Percentiles rank a stretch among this genome's conserved stretches.
These are phyloP conservation scores for Usnea hakonensis DNA, from an alignment of 495 filamentous ascomycete genomes.

Conservation along the genomic window DNA sequence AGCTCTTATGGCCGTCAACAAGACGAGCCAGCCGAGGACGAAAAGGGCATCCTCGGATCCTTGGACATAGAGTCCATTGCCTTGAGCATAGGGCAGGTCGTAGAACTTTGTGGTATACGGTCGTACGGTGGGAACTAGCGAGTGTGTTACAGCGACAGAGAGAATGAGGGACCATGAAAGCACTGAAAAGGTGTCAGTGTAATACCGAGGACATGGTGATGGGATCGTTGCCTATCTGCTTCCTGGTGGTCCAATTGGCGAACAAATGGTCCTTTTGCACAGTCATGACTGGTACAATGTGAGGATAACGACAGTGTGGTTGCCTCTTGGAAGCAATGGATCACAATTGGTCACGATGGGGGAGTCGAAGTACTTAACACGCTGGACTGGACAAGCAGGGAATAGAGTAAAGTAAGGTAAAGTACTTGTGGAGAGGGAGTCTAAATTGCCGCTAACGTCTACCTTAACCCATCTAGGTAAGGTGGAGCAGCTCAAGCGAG, in stretches of 20 bases:
- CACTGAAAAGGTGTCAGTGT: slow-evolving; percentile 38
- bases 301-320: slow-evolving; percentile 15
- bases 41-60: slow-evolving; percentile 75
- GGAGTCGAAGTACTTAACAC: not conserved
- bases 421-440: too few relatives aligned
- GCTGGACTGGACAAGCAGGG: not conserved
- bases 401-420: too few relatives aligned
- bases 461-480: too few relatives aligned
- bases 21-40: slow-evolving; percentile 68
- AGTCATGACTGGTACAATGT: not conserved
- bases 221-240: slow-evolving; percentile 10
- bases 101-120: slow-evolving; percentile 74
- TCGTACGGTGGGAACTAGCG: slow-evolving; percentile 67
- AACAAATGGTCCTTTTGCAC: slow-evolving; percentile 12
- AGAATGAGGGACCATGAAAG: slow-evolving; percentile 73
- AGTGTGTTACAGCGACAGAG: slow-evolving; percentile 66
- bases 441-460: not conserved
- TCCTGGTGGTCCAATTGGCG: slow-evolving; percentile 15
- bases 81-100: slow-evolving; percentile 72
- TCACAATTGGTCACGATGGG: slow-evolving; percentile 1
- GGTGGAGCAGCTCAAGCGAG: not conserved
- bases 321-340: not conserved
- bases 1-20: slow-evolving; percentile 78
- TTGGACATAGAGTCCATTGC: slow-evolving; percentile 56
- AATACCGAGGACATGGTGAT: not conserved